Conservation (phyloP, 208 protist species). For the Naegleria lovaniensis region DNA sequence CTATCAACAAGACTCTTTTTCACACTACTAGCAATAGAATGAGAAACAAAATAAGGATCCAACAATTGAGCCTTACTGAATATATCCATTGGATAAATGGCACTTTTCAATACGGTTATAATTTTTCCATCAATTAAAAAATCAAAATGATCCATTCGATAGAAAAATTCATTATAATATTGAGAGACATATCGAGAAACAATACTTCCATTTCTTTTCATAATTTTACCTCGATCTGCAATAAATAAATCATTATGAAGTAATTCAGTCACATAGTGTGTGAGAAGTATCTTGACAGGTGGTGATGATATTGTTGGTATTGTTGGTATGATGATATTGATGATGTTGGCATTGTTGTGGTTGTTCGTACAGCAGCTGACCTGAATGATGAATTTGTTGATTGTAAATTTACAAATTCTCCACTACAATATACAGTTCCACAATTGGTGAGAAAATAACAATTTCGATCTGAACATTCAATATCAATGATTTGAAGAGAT, state of each 20-base stretch:
- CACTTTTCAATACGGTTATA: background rate
- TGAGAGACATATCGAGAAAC: background rate
- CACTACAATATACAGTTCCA: background rate
- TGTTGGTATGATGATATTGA: no score
- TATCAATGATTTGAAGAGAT: background rate
- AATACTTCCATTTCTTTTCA: background rate
- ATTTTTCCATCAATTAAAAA: background rate
- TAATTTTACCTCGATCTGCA: background rate
- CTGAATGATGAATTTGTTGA: no score
- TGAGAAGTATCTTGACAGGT: background rate
- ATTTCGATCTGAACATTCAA: background rate
- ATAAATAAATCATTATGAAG: background rate
- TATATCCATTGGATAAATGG: conserved; percentile 1
- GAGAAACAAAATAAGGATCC: background rate
- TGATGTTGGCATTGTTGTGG: no score
- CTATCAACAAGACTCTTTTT: no score
- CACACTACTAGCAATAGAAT: background rate
- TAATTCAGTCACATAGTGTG: background rate
- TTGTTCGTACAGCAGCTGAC: no score
- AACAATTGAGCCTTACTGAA: background rate
- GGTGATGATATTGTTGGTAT: no score
- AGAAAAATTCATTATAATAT: background rate
- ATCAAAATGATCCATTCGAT: conserved; percentile 1
- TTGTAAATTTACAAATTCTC: background rate
- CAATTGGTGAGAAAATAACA: background rate